phyloP scores from a whole-genome alignment of 2,329 filamentous ascomycete genomes.

The Davidsoniella australis region DNA sequence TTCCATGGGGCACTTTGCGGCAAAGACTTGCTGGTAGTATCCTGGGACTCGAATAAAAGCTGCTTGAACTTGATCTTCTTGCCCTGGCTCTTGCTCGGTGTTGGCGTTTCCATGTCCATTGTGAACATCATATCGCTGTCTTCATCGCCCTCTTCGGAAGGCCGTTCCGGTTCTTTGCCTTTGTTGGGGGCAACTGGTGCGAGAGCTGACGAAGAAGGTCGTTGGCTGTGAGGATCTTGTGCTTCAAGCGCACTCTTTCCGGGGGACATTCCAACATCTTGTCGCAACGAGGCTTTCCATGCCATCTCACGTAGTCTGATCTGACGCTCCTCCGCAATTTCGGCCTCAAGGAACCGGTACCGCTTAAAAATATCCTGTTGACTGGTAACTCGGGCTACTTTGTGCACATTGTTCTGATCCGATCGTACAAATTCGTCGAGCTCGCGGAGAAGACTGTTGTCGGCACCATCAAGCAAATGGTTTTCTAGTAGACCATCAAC shows the following conservation, averaged over 20 bases:
- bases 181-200: constrained; percentile 27
- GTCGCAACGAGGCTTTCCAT: constrained; percentile 43
- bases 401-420: constrained; percentile 39
- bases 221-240: neutral
- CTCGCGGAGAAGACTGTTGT: constrained; percentile 65
- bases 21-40: neutral
- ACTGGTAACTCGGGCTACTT: constrained; percentile 20
- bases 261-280: constrained; percentile 17
- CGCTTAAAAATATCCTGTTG: constrained; percentile 69
- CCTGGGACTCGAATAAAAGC: neutral
- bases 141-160: neutral
- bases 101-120: constrained; percentile 9
- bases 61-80: neutral
- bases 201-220: constrained; percentile 25
- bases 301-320: constrained; percentile 61
- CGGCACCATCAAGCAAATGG: constrained; percentile 67
- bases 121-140: constrained; percentile 10
- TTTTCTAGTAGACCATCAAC: constrained; percentile 87
- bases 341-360: constrained; percentile 43
- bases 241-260: constrained; percentile 29
- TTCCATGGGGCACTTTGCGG: constrained; percentile 7
- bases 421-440: constrained; percentile 64
- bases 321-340: constrained; percentile 52
- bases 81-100: neutral
- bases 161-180: neutral